Evolutionary conservation across 495 filamentous ascomycete species (phyloP).

Genomic region (Daldinia concentrica): DNA sequence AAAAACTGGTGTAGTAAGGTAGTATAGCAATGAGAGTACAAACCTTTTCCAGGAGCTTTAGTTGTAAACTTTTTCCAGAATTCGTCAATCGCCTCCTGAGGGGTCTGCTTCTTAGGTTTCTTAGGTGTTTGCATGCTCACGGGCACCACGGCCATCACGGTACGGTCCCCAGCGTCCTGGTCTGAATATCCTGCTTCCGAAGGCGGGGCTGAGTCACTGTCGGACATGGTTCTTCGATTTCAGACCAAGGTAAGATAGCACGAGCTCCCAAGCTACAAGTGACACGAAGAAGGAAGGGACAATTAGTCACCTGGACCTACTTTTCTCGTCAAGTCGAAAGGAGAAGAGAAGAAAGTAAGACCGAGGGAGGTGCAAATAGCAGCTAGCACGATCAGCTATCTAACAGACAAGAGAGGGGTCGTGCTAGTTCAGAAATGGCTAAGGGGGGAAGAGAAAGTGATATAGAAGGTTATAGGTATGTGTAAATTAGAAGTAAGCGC

Average conservation of each 20-base stretch:
- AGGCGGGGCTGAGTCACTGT: constrained; percentile 6
- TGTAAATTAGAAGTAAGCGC: neutral
- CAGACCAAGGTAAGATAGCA: neutral
- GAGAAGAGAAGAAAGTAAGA: constrained; percentile 1
- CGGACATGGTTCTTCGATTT: constrained; percentile 29
- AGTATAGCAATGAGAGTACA: constrained; percentile 16
- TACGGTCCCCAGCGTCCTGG: constrained; percentile 24
- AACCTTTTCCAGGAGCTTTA: constrained; percentile 65
- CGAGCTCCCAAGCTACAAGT: neutral
- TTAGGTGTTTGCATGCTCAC: constrained; percentile 28
- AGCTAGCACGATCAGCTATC: neutral
- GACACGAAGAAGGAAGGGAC: neutral
- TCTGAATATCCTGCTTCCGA: constrained; percentile 36
- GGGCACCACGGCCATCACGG: constrained; percentile 40
- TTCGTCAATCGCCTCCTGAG: constrained; percentile 75
- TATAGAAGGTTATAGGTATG: neutral
- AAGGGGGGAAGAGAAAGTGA: neutral
- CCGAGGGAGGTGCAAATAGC: neutral
- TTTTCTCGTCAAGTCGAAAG: neutral
- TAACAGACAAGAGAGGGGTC: neutral
- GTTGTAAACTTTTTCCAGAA: constrained; percentile 84
- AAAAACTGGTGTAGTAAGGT: neutral
- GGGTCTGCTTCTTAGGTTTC: constrained; percentile 58
- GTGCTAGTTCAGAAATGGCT: constrained; percentile 2
- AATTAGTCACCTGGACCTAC: neutral